A percentile compares a stretch with the other conserved stretches of the same genome.
Conservation (phyloP, 1,284 basidiomycete species). For the Apiotrichum porosum region DNA sequence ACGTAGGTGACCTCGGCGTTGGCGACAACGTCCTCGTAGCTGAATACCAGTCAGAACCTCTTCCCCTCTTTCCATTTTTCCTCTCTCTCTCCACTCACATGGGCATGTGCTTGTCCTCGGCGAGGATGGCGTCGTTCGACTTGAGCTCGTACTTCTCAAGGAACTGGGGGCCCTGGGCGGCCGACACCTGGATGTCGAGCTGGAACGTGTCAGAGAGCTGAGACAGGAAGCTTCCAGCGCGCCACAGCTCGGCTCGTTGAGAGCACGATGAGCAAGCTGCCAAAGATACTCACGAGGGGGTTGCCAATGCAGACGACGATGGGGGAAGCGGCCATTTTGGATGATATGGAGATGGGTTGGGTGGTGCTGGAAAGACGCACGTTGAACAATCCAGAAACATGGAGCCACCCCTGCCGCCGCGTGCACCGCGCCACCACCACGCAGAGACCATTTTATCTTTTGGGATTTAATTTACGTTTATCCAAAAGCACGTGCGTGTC, state of each 20-base stretch:
- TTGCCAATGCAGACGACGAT: slow-evolving; percentile 77
- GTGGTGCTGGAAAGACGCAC: background rate
- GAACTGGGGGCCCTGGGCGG: slow-evolving; percentile 66
- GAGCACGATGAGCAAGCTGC: too few species aligned
- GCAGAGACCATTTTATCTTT: too few species aligned
- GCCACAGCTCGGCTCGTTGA: background rate
- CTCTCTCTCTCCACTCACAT: too few species aligned
- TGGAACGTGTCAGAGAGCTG: slow-evolving; percentile 6
- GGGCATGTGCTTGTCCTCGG: slow-evolving; percentile 77
- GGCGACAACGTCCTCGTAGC: slow-evolving; percentile 82
- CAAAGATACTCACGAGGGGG: slow-evolving; percentile 56
- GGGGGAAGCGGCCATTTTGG: slow-evolving; percentile 21
- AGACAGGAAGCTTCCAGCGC: too few species aligned
- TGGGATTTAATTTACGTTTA: too few species aligned
- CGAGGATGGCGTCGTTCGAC: slow-evolving; percentile 94
- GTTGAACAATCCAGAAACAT: too few species aligned
- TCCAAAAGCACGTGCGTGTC: too few species aligned
- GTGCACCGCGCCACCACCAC: too few species aligned
- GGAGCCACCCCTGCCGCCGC: too few species aligned
- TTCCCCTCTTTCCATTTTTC: too few species aligned
- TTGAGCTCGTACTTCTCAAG: slow-evolving; percentile 89
- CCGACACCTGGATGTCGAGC: slow-evolving; percentile 78
- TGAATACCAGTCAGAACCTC: too few species aligned
- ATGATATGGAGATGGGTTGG: background rate
- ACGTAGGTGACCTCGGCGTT: slow-evolving; percentile 81